phyloP scores from a whole-genome alignment of 1,284 basidiomycete species.

The Fomitopsis betulina region DNA sequence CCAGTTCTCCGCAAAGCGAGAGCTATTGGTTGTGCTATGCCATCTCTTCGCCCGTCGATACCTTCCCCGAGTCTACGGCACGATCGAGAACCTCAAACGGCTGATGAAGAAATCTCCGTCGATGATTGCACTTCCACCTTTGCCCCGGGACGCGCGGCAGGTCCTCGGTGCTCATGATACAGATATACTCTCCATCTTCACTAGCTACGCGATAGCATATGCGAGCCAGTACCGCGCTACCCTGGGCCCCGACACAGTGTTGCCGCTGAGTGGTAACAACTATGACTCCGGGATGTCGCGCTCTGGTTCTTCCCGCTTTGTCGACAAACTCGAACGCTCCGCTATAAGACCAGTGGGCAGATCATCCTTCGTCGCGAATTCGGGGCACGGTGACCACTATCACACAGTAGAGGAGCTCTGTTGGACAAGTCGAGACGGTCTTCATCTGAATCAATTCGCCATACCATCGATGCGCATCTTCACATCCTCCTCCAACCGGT shows the following conservation, averaged over 20 bases:
- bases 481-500: conserved; percentile 18
- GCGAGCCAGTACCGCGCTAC: conserved; percentile 31
- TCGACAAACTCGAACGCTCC: conserved; percentile 31
- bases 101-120: conserved; percentile 48
- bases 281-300: conserved; percentile 1
- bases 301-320: conserved; percentile 21
- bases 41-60: conserved; percentile 58
- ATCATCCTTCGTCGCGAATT: conserved; percentile 59
- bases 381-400: conserved; percentile 56
- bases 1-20: conserved; percentile 37
- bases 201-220: conserved; percentile 48
- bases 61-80: conserved; percentile 40
- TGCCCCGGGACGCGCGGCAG: conserved; percentile 34
- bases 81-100: conserved; percentile 29
- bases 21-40: conserved; percentile 49
- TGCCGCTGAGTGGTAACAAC: conserved; percentile 42
- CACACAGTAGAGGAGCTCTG: conserved; percentile 44
- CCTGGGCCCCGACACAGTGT: conserved; percentile 35
- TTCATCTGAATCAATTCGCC: conserved; percentile 51
- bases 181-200: conserved; percentile 49
- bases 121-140: conserved; percentile 47
- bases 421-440: conserved; percentile 44
- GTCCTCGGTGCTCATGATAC: conserved; percentile 45
- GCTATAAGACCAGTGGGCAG: conserved; percentile 37
- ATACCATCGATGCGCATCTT: conserved; percentile 52